A percentile compares a stretch with the other conserved stretches of the same genome.
Evolutionary conservation across 2,329 filamentous ascomycete genomes (phyloP).

Genomic region (Cladophialophora bantiana): DNA sequence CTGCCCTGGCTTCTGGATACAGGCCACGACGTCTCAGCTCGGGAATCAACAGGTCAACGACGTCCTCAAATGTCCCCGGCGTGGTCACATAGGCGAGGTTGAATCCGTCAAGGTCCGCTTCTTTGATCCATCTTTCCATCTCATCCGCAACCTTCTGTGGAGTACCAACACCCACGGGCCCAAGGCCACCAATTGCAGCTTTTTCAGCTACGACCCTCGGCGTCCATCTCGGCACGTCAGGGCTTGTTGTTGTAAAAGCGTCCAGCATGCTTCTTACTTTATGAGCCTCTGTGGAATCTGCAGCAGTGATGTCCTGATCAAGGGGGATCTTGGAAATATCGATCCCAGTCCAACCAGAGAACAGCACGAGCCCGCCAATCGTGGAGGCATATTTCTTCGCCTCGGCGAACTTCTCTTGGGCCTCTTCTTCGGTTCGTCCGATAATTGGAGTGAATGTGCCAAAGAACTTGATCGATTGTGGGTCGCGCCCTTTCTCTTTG

Average conservation of each 20-base stretch:
- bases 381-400: conserved; percentile 61
- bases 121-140: conserved; percentile 70
- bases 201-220: conserved; percentile 55
- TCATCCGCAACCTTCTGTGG: conserved; percentile 70
- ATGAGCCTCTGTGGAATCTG: conserved; percentile 62
- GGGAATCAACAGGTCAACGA: conserved; percentile 58
- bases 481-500: conserved; percentile 61
- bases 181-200: conserved; percentile 58
- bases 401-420: conserved; percentile 60
- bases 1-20: conserved; percentile 41
- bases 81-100: conserved; percentile 64
- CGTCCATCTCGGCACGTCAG: conserved; percentile 48
- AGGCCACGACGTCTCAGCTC: conserved; percentile 54
- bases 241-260: conserved; percentile 58
- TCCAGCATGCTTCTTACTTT: conserved; percentile 60
- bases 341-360: conserved; percentile 67
- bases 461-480: conserved; percentile 64
- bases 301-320: conserved; percentile 64
- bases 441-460: conserved; percentile 60
- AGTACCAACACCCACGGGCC: conserved; percentile 62
- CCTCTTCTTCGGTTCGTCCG: conserved; percentile 61
- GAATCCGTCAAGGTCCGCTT: conserved; percentile 76
- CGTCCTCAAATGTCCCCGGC: conserved; percentile 61
- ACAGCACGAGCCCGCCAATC: conserved; percentile 62
- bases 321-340: conserved; percentile 65